Evolutionary conservation across 148 eudicot species (phyloP), one percentile per base, ranked within the genome.

Genomic region (Spergularia bocconei): DNA sequence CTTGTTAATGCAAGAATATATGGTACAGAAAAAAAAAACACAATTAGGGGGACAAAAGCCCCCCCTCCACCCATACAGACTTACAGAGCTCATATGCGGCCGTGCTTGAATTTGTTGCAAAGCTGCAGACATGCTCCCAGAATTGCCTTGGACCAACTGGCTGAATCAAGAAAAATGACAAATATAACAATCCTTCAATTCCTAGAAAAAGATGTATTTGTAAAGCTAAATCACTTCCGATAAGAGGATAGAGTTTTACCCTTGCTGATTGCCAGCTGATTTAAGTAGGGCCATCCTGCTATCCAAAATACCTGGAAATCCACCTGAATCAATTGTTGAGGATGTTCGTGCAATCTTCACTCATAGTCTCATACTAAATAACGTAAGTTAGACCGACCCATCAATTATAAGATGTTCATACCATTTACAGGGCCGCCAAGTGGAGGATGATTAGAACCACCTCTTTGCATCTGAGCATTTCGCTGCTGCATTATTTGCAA

Each of bases 21-120:
- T 41, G 64, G 25, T 21, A 6, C 33, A 20, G 36, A 59, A n/a
- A 52, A 2, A 13, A 23, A 23, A 23, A 23, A 23, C 25, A 23
- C 25, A 23, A 23, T 23, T 29, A 56, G 63, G 56, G 1, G 69
- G 60, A 50, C 6, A 59, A 74, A 21, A 13, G 71, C 44, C 44
- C 44, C 44, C 8, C 7, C 7, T 44, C 48, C 48, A 0, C 48
- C 48, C 48, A 44, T 48, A 5, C 15, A 69, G 17, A 79, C 74
- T 83, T 84, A 95, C 99, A 65, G 84, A 74, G 19, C 84, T 69
- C 86, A 95, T 63, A 78, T 89, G 96, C 67, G 93, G 85, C 11
- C 97, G 86, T 20, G 93, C 87, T 79, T 91, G 98, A 65, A 95
- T 92, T 84, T 90, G 99, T 87, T 90, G 99, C 87, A 95, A 87